Evolutionary conservation across 2,329 filamentous ascomycete species (phyloP).

Genomic region (Beauveria sp.): DNA sequence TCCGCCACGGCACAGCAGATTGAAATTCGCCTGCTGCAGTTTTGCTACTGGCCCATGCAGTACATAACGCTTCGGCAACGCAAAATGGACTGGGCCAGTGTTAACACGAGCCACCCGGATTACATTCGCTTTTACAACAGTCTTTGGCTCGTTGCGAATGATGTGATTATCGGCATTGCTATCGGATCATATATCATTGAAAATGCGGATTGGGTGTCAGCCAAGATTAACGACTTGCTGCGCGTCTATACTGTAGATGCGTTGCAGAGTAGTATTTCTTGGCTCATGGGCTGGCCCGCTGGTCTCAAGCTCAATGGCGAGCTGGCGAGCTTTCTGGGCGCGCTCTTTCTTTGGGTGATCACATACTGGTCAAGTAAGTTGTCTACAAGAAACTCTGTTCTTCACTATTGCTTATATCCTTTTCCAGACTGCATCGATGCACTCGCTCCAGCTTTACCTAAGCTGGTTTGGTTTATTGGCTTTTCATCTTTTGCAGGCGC

Average conservation of each 20-base stretch:
- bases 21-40: conserved; percentile 93
- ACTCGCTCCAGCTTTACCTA: conserved; percentile 72
- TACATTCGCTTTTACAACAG: conserved; percentile 99
- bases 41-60: conserved; percentile 98
- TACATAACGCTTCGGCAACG: conserved; percentile 85
- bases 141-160: conserved; percentile 95
- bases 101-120: conserved; percentile 90
- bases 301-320: conserved; percentile 94
- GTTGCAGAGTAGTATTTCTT: conserved; percentile 79
- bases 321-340: conserved; percentile 85
- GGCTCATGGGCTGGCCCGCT: conserved; percentile 93
- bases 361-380: conserved; percentile 85
- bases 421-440: conserved; percentile 62
- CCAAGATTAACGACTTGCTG: conserved; percentile 68
- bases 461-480: conserved; percentile 85
- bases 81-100: conserved; percentile 89
- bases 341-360: conserved; percentile 96
- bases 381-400: neutral
- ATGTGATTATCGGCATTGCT: conserved; percentile 96
- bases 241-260: conserved; percentile 81
- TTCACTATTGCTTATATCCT: neutral
- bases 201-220: conserved; percentile 77
- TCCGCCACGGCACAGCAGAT: conserved; percentile 96
- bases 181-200: conserved; percentile 96
- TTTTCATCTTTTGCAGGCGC: conserved; percentile 93